These are phyloP conservation scores for Marsdenia floribunda DNA, from an alignment of 257 asterid species.

Conservation along the genomic window DNA sequence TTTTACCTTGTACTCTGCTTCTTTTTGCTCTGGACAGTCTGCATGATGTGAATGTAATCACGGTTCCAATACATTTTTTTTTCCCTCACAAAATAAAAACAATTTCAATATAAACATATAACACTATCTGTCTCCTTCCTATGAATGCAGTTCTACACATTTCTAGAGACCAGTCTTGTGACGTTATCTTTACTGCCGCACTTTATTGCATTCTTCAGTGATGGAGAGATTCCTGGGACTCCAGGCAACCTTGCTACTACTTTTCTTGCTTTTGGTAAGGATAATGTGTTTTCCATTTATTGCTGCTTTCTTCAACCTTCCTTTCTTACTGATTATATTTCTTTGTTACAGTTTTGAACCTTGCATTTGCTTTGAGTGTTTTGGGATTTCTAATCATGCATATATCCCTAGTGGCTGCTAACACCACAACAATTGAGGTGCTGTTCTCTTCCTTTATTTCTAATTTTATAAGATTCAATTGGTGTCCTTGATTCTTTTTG, in stretches of 20 bases:
- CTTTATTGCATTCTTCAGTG: conserved; percentile 86
- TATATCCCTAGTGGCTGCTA: conserved; percentile 76
- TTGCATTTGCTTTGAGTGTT: conserved; percentile 95
- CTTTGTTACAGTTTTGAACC: conserved; percentile 61
- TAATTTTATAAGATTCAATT: background rate
- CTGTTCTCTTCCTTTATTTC: conserved; percentile 11
- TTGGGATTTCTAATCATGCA: conserved; percentile 97
- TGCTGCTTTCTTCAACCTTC: background rate
- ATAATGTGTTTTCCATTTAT: conserved; percentile 5
- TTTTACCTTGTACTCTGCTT: background rate
- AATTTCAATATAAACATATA: background rate
- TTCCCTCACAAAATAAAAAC: no score
- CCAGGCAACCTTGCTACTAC: conserved; percentile 95
- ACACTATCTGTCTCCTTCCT: conserved; percentile 8
- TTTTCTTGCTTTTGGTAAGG: conserved; percentile 78
- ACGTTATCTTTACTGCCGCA: conserved; percentile 72
- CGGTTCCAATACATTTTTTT: background rate
- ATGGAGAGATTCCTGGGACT: conserved; percentile 89
- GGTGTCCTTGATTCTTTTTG: background rate
- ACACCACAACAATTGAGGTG: conserved; percentile 99
- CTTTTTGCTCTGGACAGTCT: background rate
- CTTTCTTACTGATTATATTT: conserved; percentile 11
- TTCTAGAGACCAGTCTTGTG: conserved; percentile 84
- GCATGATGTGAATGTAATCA: background rate
- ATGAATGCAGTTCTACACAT: conserved; percentile 80